Base-by-base conservation (phyloP, 192 early-diverging fungal species). In the Podochytrium sp. region DNA sequence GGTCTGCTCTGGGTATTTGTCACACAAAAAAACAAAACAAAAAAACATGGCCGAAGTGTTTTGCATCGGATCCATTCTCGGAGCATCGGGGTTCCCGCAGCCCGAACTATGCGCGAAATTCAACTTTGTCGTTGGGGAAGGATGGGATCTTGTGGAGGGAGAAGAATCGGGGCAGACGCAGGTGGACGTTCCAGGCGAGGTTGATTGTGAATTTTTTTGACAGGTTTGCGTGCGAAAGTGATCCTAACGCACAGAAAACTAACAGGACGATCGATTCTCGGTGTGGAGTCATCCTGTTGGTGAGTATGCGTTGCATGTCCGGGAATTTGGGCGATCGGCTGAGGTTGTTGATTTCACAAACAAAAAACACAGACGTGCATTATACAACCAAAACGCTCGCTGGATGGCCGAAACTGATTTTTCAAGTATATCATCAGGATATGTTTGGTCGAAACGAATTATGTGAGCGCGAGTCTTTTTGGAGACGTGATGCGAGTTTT, bases 211-310 rank as follows among this genome's bases (percentile, higher is more conserved):
- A 3, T 0, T 62, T 0, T n/a, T 62, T 47, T 49, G 6, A 1
- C 2, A 38, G 12, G 64, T 64, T 61, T 39, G 14, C 29, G 71
- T 76, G 2, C n/a, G 38, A 27, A 71, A 59, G 7, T 29, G 0
- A 23, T 55, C 0, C 5, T 0, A 55, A 20, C 0, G 7, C 25
- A 29, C 16, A 29, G 0, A 61, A 33, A 33, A 34, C 27, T 35
- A 61, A 6, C 53, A 86, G 85, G 83, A 87, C 62, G 60, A 69
- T n/a, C 49, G 69, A 30, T 80, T 75, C 30, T 76, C 77, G 30
- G 77, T 84, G 6, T 87, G 86, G 86, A 76, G 67, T 39, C 86
- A 87, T 81, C 86, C 86, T n/a, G 79, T 87, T 43, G 86, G 86
- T 87, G 49, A 25, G 41, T 58, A n/a, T n/a, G n/a, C n/a, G 30